Base-by-base conservation (phyloP, 805 yeast species). In the Candida loeiensis region DNA sequence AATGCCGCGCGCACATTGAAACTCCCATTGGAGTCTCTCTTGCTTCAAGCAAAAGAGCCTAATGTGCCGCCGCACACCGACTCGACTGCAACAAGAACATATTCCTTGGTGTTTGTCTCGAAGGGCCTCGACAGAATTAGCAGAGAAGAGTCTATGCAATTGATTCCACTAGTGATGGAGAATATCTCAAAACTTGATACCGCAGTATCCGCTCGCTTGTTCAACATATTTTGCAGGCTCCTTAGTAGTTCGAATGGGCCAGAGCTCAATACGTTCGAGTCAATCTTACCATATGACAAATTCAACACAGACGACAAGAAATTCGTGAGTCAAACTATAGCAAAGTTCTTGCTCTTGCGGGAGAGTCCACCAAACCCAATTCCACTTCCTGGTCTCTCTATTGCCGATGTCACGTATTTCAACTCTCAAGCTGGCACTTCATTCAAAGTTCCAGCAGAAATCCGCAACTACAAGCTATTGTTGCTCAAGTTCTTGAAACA, bases 371-470 rank as follows among this genome's bases (percentile, higher is more conserved):
- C 46, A 6, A 41, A 49, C 41, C 57, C 30, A 56, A 70, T 37
- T 45, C 36, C 40, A 7, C 59, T 40, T 40, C 88, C 91, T 0
- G 95, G 95, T 0, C 60, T 89, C 37, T 66, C 81, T 11, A 56
- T 68, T 0, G 54, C 55, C 0, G 88, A 83, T 30, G 72, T 76
- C 14, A 56, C 75, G 1, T 86, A 82, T 49, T 77, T 87, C 49
- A 82, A 87, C 0, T 72, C 70, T 39, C 76, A 76, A 46, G 87
- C 91, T 2, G 91, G 90, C 19, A 75, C 80, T 0, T 58, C 74
- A 0, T 80, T 76, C 51, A 75, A 75, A 39, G 43, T 64, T 1
- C 62, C 66, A 4, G 69, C 69, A 0, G 77, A 74, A 14, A 57
- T 86, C 30, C 46, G 43, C 9, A 39, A 36, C 1, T 55, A 63